Conservation (phyloP, 148 eudicot species). For the Diospyros kaki region DNA sequence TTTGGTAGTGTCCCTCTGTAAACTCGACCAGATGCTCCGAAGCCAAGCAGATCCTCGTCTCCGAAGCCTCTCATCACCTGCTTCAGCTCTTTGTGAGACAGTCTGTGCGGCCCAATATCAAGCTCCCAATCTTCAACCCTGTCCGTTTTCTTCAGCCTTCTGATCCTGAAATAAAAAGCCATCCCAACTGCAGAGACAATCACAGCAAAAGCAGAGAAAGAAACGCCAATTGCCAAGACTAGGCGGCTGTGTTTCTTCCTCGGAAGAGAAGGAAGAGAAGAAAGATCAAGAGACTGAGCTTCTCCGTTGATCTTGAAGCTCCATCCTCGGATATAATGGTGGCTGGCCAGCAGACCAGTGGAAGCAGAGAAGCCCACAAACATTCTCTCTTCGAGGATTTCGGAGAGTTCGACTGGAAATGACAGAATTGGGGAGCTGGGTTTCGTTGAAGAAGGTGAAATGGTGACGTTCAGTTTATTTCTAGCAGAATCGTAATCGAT, state of each 20-base stretch:
- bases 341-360: constrained; percentile 15
- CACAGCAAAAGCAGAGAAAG: not conserved
- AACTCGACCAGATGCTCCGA: constrained; percentile 28
- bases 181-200: not conserved
- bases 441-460: constrained; percentile 37
- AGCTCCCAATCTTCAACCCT: constrained; percentile 3
- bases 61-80: not conserved
- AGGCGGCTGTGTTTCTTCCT: not conserved
- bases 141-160: not conserved
- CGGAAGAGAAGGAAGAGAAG: constrained; percentile 21
- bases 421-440: constrained; percentile 21
- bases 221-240: not conserved
- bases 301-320: constrained; percentile 13
- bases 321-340: constrained; percentile 23
- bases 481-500: constrained; percentile 53
- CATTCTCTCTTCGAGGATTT: constrained; percentile 3
- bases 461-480: constrained; percentile 37
- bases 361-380: constrained; percentile 27
- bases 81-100: not conserved
- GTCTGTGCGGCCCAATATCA: not conserved
- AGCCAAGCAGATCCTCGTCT: constrained; percentile 12
- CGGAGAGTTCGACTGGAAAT: not conserved
- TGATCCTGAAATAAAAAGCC: not conserved
- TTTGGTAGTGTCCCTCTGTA: constrained; percentile 14
- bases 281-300: constrained; percentile 13